Evolutionary conservation across 495 filamentous ascomycete genomes (phyloP).

Genomic region (Chaetomidium leptoderma): DNA sequence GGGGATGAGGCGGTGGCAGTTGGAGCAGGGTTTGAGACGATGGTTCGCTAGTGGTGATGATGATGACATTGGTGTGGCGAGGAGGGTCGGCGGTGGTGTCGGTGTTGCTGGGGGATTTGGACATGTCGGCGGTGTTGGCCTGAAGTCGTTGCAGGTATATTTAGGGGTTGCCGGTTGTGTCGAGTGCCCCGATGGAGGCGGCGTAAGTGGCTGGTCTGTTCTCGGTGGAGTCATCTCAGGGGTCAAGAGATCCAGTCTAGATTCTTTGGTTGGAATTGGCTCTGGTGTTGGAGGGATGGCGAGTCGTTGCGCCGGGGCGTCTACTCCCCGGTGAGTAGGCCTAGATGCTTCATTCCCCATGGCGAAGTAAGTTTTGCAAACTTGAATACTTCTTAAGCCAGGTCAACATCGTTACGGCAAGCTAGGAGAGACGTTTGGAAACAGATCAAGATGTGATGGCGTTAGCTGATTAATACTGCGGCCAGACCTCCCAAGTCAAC

Average conservation of each 20-base stretch:
- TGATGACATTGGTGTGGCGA: neutral
- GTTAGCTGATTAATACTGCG: neutral
- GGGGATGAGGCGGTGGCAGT: slow-evolving; percentile 4
- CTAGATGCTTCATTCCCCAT: slow-evolving; percentile 1
- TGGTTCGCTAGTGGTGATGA: neutral
- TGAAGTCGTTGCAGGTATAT: neutral
- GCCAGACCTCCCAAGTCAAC: neutral
- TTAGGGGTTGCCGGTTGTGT: neutral
- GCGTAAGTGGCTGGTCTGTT: neutral
- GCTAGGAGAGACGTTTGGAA: too few relatives aligned
- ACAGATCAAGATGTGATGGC: neutral
- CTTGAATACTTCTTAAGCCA: neutral
- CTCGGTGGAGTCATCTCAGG: neutral
- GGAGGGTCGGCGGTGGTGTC: neutral
- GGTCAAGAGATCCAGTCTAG: neutral
- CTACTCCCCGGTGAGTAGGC: neutral
- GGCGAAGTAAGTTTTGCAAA: too few relatives aligned
- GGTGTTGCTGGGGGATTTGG: neutral
- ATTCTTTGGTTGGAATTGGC: neutral
- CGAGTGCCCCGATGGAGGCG: neutral
- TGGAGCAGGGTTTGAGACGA: neutral
- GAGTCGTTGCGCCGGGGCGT: neutral
- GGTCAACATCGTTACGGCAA: too few relatives aligned
- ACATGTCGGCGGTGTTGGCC: slow-evolving; percentile 1
- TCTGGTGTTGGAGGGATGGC: neutral